These are phyloP conservation scores for Colletotrichum lentis DNA, from an alignment of 2,329 filamentous ascomycete species.

Conservation along the genomic window DNA sequence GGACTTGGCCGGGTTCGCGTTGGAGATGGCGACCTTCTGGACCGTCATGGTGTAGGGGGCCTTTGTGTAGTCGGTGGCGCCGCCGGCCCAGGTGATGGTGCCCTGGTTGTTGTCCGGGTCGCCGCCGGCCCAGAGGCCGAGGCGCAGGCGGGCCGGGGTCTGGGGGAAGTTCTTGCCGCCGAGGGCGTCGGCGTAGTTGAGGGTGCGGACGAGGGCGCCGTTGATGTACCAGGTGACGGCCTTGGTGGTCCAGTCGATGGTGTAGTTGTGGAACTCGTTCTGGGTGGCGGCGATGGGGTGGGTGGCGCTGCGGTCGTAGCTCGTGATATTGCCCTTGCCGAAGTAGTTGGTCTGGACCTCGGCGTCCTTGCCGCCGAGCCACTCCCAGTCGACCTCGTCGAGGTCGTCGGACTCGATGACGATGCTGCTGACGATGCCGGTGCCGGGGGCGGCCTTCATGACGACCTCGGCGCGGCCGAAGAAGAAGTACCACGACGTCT, in stretches of 20 bases:
- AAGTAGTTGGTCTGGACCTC: conserved; percentile 87
- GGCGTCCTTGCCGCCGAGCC: conserved; percentile 72
- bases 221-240: conserved; percentile 65
- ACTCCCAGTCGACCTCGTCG: conserved; percentile 88
- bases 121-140: conserved; percentile 56
- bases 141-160: conserved; percentile 62
- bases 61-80: conserved; percentile 49
- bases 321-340: conserved; percentile 73
- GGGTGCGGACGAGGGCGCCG: conserved; percentile 59
- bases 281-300: conserved; percentile 55
- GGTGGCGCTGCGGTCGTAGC: conserved; percentile 69
- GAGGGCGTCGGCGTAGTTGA: conserved; percentile 56
- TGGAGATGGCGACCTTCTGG: conserved; percentile 54
- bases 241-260: conserved; percentile 64
- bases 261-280: conserved; percentile 60
- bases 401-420: conserved; percentile 79
- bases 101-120: conserved; percentile 48
- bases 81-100: conserved; percentile 64
- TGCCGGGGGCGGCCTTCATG: conserved; percentile 49
- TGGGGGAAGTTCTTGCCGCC: conserved; percentile 65
- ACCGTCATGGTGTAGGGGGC: conserved; percentile 68
- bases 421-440: conserved; percentile 78
- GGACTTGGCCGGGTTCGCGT: conserved; percentile 48
- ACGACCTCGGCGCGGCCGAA: conserved; percentile 77
- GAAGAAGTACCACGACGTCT: conserved; percentile 81